Conservation (phyloP, 23 red algal genomes). For the Gracilaria caudata region DNA sequence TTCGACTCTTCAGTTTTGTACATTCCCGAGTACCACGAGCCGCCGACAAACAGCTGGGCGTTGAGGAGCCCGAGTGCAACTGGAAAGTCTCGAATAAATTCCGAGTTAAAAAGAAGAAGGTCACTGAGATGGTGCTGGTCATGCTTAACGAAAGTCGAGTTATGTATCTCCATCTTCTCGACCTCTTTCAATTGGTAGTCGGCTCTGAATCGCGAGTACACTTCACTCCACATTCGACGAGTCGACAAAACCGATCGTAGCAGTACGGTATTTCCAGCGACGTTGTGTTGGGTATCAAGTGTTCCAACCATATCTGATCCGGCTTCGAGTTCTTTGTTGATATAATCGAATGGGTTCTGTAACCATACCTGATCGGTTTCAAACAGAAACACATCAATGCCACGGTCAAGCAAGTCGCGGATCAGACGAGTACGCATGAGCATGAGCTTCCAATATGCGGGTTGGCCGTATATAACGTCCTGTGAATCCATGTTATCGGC, state of each 20-base stretch:
- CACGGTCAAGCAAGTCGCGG: constrained; percentile 61
- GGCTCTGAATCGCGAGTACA: constrained; percentile 53
- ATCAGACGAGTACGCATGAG: constrained; percentile 73
- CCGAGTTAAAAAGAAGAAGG: constrained; percentile 41
- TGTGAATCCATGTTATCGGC: constrained; percentile 42
- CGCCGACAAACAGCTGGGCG: constrained; percentile 55
- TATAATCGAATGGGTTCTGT: constrained; percentile 50
- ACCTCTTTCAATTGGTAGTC: constrained; percentile 23
- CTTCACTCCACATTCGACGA: constrained; percentile 61
- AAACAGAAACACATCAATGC: constrained; percentile 76
- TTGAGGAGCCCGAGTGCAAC: constrained; percentile 61
- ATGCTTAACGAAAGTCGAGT: constrained; percentile 52
- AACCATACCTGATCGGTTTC: constrained; percentile 79
- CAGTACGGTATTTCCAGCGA: constrained; percentile 70
- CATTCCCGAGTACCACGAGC: constrained; percentile 71
- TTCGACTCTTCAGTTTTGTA: constrained; percentile 48
- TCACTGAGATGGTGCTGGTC: constrained; percentile 65
- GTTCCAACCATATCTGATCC: constrained; percentile 80
- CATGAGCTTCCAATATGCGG: constrained; percentile 76
- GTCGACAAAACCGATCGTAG: constrained; percentile 44
- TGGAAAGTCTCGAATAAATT: constrained; percentile 51
- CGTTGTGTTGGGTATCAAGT: constrained; percentile 61
- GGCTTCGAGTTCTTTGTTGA: constrained; percentile 38
- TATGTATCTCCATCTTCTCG: constrained; percentile 38
- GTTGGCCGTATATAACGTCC: constrained; percentile 50